Evolutionary conservation across 2,329 filamentous ascomycete species (phyloP), one percentile per base, ranked within the genome.

Genomic region (Spiromastix sp.): DNA sequence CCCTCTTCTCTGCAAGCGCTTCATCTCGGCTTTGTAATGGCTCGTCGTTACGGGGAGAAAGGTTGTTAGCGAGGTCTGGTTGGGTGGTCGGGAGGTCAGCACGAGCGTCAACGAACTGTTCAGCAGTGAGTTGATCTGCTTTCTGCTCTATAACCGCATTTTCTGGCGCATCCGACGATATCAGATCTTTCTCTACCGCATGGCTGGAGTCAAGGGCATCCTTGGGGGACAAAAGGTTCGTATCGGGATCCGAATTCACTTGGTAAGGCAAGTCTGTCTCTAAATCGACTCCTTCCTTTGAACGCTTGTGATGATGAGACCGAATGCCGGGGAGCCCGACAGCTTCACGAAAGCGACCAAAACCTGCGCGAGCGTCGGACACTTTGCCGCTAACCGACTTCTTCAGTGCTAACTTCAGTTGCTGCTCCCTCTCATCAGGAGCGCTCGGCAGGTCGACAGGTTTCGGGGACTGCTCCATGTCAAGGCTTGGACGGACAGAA

Each of bases 321-420:
- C 61, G 60, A 27, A 57, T 50, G 17, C 53, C 48, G 10, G 54
- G 54, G 4, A 59, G 34, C 1, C 84, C 83, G 22, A 94, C 81
- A 2, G 79, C 85, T 52, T 89, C 85, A 51, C 87, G 87, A 55
- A 95, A 86, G 22, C 84, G 78, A 2, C 82, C 83, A 37, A 94
- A 71, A 0, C 86, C 85, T 37, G 81, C 85, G 30, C 81, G 78
- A 30, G 85, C 83, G 57, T 93, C 85, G 42, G 74, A 82, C 53
- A 84, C 81, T 45, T 81, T 81, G 4, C 75, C 83, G 2, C 81
- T 81, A 11, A 91, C 83, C 41, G 79, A 82, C 55, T 84, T 91
- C 56, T 87, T 81, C 11, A 85, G 72, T 0, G 74, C 73, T 45
- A 72, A 78, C 19, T 78, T 73, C 16, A 75, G 55, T 15, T 68